Percentiles rank a stretch among this genome's conserved stretches.
These are phyloP conservation scores for Pythium chondricola DNA, from an alignment of 352 stramenopile genomes.

Conservation along the genomic window DNA sequence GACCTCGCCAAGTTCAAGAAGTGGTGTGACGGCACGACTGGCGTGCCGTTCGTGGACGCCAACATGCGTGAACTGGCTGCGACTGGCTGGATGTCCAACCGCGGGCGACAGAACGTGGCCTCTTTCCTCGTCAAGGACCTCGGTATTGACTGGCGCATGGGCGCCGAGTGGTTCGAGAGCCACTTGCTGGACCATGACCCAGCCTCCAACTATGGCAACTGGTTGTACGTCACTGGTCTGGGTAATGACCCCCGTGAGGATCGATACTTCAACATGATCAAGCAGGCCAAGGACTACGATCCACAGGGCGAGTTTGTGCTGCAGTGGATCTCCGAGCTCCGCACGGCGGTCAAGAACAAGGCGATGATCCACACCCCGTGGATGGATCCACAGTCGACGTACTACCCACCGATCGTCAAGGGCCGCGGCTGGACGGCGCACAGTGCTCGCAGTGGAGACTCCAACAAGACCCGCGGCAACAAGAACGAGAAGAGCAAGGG, in stretches of 20 bases:
- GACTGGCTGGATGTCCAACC: slow-evolving; percentile 16
- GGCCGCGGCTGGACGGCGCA: slow-evolving; percentile 10
- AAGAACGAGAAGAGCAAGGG: slow-evolving; percentile 16
- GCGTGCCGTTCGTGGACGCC: slow-evolving; percentile 13
- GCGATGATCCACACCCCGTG: slow-evolving; percentile 13
- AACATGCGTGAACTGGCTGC: slow-evolving; percentile 12
- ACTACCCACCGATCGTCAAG: slow-evolving; percentile 7
- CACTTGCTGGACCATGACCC: slow-evolving; percentile 13
- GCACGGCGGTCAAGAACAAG: slow-evolving; percentile 1
- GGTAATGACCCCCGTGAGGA: slow-evolving; percentile 12
- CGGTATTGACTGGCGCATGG: slow-evolving; percentile 7
- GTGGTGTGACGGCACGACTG: slow-evolving; percentile 12
- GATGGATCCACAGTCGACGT: slow-evolving; percentile 5
- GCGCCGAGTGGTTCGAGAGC: slow-evolving; percentile 17
- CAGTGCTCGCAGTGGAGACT: slow-evolving; percentile 1
- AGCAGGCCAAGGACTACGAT: slow-evolving; percentile 19
- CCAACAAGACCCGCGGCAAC: slow-evolving; percentile 11
- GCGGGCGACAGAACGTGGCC: slow-evolving; percentile 10
- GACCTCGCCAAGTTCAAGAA: slow-evolving; percentile 12
- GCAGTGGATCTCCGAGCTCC: slow-evolving; percentile 11
- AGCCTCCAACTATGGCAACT: slow-evolving; percentile 15
- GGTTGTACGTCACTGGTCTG: slow-evolving; percentile 12
- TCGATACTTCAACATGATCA: slow-evolving; percentile 19
- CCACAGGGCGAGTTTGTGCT: slow-evolving; percentile 9
- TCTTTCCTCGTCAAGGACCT: slow-evolving; percentile 13